Evolutionary conservation across 2,329 filamentous ascomycete genomes (phyloP).

Genomic region (Acrocalymma vagum): DNA sequence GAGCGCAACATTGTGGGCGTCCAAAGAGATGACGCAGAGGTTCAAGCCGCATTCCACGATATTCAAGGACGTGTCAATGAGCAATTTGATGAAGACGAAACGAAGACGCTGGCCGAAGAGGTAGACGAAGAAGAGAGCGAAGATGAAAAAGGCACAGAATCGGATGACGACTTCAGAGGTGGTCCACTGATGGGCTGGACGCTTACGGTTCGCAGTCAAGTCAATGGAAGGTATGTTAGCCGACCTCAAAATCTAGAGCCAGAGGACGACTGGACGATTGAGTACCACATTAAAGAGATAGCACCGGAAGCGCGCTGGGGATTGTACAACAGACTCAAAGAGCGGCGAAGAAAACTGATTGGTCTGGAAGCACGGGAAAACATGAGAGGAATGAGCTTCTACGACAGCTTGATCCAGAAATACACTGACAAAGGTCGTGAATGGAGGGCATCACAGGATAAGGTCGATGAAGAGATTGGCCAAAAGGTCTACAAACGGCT

Average conservation of each 20-base stretch:
- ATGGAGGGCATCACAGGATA: constrained; percentile 65
- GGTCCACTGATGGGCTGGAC: constrained; percentile 71
- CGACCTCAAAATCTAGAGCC: constrained; percentile 64
- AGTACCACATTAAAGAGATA: constrained; percentile 76
- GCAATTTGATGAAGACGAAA: constrained; percentile 37
- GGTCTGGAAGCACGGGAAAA: constrained; percentile 52
- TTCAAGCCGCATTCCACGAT: constrained; percentile 39
- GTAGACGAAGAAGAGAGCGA: constrained; percentile 13
- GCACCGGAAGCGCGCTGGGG: constrained; percentile 17
- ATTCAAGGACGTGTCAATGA: constrained; percentile 43
- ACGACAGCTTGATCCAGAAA: constrained; percentile 52
- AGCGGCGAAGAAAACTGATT: constrained; percentile 60
- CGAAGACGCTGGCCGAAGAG: constrained; percentile 20
- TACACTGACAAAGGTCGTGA: constrained; percentile 65
- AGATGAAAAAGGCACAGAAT: constrained; percentile 5
- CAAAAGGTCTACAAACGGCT: constrained; percentile 42
- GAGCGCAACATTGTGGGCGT: constrained; percentile 68
- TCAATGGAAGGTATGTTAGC: constrained; percentile 70
- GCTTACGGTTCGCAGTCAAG: constrained; percentile 74
- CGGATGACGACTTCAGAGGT: not conserved
- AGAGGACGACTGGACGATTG: constrained; percentile 72
- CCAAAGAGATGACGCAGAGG: constrained; percentile 34
- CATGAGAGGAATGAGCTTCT: constrained; percentile 50
- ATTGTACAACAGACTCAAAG: constrained; percentile 54
- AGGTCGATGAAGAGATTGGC: constrained; percentile 58